Conservation (phyloP, 2,329 filamentous ascomycete genomes). For the Alternaria rosae region DNA sequence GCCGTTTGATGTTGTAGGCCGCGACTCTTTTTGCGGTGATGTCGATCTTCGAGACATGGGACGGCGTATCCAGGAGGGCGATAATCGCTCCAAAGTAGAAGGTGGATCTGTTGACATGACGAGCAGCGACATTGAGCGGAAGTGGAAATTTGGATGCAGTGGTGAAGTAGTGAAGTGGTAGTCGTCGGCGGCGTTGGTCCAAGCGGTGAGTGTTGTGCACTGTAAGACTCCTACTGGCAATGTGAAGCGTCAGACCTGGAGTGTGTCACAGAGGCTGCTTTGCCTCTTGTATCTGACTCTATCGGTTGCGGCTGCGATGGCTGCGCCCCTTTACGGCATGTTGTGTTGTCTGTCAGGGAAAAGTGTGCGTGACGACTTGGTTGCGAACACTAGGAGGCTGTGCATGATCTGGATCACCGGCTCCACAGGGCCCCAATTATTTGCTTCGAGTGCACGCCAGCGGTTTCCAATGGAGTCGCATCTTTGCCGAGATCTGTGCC, state of each 20-base stretch:
- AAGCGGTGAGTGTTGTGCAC: constrained; percentile 8
- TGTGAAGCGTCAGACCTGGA: not conserved
- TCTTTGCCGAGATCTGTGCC: not conserved
- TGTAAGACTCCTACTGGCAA: not conserved
- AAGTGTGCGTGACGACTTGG: constrained; percentile 12
- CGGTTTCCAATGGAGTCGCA: constrained; percentile 26
- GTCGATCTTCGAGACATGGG: constrained; percentile 21
- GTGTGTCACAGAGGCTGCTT: constrained; percentile 12
- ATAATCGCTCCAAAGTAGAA: constrained; percentile 29
- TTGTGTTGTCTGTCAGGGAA: constrained; percentile 6
- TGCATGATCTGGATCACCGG: constrained; percentile 20
- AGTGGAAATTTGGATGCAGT: not conserved
- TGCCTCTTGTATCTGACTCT: constrained; percentile 12
- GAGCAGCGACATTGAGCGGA: constrained; percentile 33
- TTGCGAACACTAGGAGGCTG: constrained; percentile 18
- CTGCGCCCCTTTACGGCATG: constrained; percentile 20
- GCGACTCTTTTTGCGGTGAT: constrained; percentile 23
- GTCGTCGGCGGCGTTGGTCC: not conserved
- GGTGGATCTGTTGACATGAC: constrained; percentile 35
- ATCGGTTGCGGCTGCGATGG: constrained; percentile 11
- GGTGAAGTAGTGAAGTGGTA: not conserved
- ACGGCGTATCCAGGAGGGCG: constrained; percentile 35
- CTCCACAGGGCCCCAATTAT: constrained; percentile 13
- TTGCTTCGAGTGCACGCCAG: constrained; percentile 3
- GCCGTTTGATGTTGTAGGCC: constrained; percentile 23